Evolutionary conservation across 768 basidiomycete species (phyloP), one percentile per base, ranked within the genome.

Genomic region (Psilocybe cubensis): DNA sequence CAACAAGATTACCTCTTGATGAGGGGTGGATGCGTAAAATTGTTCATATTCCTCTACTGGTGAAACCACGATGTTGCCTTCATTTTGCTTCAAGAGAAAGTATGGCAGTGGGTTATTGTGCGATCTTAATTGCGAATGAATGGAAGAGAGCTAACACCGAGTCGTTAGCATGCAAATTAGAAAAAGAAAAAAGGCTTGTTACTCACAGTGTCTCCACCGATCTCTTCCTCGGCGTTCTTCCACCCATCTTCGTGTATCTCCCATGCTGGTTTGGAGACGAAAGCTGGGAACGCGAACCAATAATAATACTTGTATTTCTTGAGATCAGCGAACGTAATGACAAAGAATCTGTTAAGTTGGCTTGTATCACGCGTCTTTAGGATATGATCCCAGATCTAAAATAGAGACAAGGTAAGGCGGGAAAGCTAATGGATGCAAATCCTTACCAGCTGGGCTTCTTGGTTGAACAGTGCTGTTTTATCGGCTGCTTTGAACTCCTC

Each of bases 231-330:
- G 3, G 84, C 88, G 27, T 62, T 52, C 47, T 68, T 74, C 85
- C 90, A 91, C 0, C 87, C 89, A 10, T 73, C 67, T 5, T 79
- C 82, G 29, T 77, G 75, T 62, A 92, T 87, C 76, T 92, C 88
- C 96, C 96, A 98, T 4, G 89, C 85, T 6, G 97, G 95, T 63
- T 92, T 94, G 20, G 91, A 79, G 0, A 89, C 88, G 62, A 98
- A 88, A 0, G 96, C 94, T 2, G 97, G 96, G 71, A 98, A 97
- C 0, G 92, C 91, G 67, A 98, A 98, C 97, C 96, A 99, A 74
- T 98, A 98, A 67, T 89, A 95, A 70, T 94, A 98, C 63, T 89
- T 90, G 79, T 97, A 98, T 72, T 96, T 98, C 81, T 98, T 99
- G 64, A 99, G 86, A 72, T 99, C 97, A 0, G 97, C 93, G 64